Conservation (phyloP, 495 filamentous ascomycete genomes). For the Trichocladium antarcticum region DNA sequence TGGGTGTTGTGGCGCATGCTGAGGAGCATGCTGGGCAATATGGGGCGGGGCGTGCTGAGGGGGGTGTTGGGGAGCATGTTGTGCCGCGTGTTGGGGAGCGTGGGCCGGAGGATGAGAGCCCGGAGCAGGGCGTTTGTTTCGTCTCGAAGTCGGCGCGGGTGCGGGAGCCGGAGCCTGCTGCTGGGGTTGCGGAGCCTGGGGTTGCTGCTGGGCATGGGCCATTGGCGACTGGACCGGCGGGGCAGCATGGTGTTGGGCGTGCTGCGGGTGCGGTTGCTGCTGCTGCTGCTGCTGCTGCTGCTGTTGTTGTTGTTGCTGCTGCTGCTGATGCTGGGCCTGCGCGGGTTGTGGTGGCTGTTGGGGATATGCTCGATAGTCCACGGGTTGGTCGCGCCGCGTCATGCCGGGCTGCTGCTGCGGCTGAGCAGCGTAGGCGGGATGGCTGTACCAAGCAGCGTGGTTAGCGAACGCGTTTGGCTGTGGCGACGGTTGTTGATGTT, state of each 20-base stretch:
- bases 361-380: constrained; percentile 22
- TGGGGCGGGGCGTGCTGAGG: constrained; percentile 14
- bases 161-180: constrained; percentile 32
- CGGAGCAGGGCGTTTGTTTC: constrained; percentile 24
- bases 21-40: constrained; percentile 13
- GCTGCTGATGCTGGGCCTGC: constrained; percentile 24
- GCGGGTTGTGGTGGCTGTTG: constrained; percentile 26
- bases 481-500: constrained; percentile 10
- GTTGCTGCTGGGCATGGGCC: constrained; percentile 25
- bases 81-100: constrained; percentile 12
- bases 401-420: constrained; percentile 31
- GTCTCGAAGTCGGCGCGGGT: constrained; percentile 20
- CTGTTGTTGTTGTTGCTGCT: constrained; percentile 26
- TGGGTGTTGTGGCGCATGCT: constrained; percentile 16
- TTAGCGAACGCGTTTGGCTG: constrained; percentile 25
- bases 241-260: constrained; percentile 16
- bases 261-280: constrained; percentile 15
- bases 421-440: constrained; percentile 18
- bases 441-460: constrained; percentile 24
- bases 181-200: constrained; percentile 26
- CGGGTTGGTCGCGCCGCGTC: constrained; percentile 33
- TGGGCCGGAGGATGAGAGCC: constrained; percentile 13
- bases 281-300: constrained; percentile 18
- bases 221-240: constrained; percentile 24
- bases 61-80: constrained; percentile 12